Evolutionary conservation across 441 rosid genomes (phyloP), one percentile per base, ranked within the genome.

Genomic region (Erodium moschatum): DNA sequence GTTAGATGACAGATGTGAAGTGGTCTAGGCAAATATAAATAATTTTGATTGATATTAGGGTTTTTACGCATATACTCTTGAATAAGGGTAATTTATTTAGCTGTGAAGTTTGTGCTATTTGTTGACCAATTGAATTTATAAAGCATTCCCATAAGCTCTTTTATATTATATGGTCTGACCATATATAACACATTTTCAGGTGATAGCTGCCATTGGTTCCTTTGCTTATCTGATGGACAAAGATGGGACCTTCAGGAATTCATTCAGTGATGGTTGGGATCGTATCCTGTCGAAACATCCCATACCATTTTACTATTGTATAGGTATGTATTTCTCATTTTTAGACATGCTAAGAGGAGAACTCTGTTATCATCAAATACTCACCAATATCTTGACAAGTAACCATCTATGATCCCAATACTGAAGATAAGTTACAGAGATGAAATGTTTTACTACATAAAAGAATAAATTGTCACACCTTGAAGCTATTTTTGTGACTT

Each of bases 191-290:
- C 19, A 69, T 44, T 68, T 78, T 29, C 75, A 90, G 98, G 81
- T 79, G 60, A 88, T 88, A 67, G 88, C 92, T 68, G 77, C 86
- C 27, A 81, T 89, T 70, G 97, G 93, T 58, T 93, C 87, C 71
- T 82, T 91, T 80, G 97, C 97, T 42, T 93, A 85, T 73, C 64
- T 91, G 61, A 85, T 93, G 95, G 97, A 93, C 78, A 91, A 89
- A 82, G 95, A 91, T 69, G 98, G 98, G 65, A 82, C 87, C 42
- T 93, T 93, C 71, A 85, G 95, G 56, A 88, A 93, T 73, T 93
- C 96, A 42, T 93, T 93, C 78, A 89, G 88, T 78, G 96, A 88
- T 77, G 90, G 91, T 35, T 93, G 98, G 98, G 98, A 93, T 79
- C 95, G 92, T 48, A 84, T 91, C 64, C 73, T 93, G 72, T 93